Evolutionary conservation across 2,329 filamentous ascomycete genomes (phyloP).

Genomic region (Didymosphaeria variabile): DNA sequence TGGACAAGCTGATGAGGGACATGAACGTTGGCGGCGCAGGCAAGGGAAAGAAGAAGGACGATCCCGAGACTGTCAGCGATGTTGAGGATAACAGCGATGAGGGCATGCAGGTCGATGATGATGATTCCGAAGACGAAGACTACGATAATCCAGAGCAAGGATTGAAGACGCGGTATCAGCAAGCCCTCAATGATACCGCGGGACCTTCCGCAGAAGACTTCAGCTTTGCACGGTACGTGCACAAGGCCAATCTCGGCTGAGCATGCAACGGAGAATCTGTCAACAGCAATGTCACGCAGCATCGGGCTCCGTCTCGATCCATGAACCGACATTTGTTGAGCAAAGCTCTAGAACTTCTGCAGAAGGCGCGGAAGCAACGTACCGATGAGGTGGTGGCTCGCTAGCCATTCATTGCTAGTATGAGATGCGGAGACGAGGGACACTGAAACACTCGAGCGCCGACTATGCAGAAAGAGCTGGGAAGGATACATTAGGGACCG

Average conservation of each 20-base stretch:
- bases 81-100: conserved; percentile 62
- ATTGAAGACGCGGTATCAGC: conserved; percentile 78
- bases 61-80: conserved; percentile 61
- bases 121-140: conserved; percentile 64
- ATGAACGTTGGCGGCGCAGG: conserved; percentile 69
- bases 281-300: conserved; percentile 8
- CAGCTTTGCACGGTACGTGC: conserved; percentile 62
- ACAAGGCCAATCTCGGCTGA: conserved; percentile 49
- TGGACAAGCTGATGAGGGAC: conserved; percentile 93
- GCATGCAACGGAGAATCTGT: conserved; percentile 12
- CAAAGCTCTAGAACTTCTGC: background rate
- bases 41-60: conserved; percentile 52
- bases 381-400: background rate
- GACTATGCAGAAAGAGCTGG: background rate
- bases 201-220: conserved; percentile 56
- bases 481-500: background rate
- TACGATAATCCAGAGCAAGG: conserved; percentile 67
- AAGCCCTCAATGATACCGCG: conserved; percentile 69
- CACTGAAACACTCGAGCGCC: conserved; percentile 5
- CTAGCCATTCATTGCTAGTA: background rate
- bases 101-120: conserved; percentile 61
- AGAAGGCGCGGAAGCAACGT: background rate
- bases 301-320: conserved; percentile 5
- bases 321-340: background rate
- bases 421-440: background rate